A percentile compares a stretch with the other conserved stretches of the same genome.
phyloP scores from a whole-genome alignment of 345 rosid species.

The Gossypium australe region DNA sequence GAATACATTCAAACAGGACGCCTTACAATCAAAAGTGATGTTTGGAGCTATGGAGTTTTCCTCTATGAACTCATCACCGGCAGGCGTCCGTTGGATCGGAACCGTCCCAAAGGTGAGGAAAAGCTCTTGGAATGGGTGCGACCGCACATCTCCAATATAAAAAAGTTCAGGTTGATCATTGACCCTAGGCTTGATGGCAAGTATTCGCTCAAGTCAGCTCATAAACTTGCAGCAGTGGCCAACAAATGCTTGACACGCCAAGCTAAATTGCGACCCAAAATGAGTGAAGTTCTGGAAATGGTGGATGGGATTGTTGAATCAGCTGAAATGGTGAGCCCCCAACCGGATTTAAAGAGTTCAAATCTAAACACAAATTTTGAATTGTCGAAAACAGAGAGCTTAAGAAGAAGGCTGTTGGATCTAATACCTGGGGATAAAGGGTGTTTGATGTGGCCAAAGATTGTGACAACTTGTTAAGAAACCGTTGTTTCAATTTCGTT shows the following conservation, averaged over 20 bases:
- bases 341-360: constrained; percentile 30
- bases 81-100: constrained; percentile 72
- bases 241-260: constrained; percentile 66
- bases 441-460: constrained; percentile 44
- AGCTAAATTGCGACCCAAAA: constrained; percentile 70
- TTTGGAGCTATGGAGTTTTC: constrained; percentile 90
- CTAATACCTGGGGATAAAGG: constrained; percentile 37
- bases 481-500: neutral
- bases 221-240: constrained; percentile 74
- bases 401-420: constrained; percentile 48
- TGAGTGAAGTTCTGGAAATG: constrained; percentile 74
- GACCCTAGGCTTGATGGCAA: constrained; percentile 85
- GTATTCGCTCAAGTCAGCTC: constrained; percentile 52
- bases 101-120: constrained; percentile 78
- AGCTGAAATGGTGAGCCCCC: constrained; percentile 34
- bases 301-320: constrained; percentile 51
- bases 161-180: constrained; percentile 63
- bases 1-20: constrained; percentile 86
- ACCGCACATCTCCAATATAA: constrained; percentile 63
- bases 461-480: constrained; percentile 9
- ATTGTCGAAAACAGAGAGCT: constrained; percentile 33
- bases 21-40: constrained; percentile 75
- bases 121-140: constrained; percentile 82
- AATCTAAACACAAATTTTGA: constrained; percentile 33
- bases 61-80: constrained; percentile 90